These are phyloP conservation scores for Auricularia sp. DNA, from an alignment of 768 basidiomycete species.

Conservation along the genomic window DNA sequence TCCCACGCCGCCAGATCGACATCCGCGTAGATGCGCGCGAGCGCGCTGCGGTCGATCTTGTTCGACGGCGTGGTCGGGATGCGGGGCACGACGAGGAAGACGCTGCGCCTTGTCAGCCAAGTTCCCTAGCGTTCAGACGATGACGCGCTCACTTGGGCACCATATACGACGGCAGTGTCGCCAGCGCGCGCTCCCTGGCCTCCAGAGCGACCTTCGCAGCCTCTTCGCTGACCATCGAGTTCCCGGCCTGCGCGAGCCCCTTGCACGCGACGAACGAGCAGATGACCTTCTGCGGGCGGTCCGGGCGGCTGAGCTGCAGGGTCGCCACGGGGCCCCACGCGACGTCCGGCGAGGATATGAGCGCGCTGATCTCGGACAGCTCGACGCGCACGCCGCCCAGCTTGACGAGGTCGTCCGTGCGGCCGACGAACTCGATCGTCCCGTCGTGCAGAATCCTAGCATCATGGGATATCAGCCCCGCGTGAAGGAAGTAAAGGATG, in stretches of 20 bases:
- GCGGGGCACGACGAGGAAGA: neutral
- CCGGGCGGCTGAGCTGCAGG: neutral
- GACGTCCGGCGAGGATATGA: too few species aligned
- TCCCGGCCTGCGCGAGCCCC: neutral
- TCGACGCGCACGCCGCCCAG: neutral
- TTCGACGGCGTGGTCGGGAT: neutral
- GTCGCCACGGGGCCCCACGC: neutral
- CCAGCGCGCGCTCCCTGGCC: neutral
- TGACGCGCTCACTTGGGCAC: neutral
- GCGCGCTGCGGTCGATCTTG: neutral
- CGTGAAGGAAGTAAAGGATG: neutral
- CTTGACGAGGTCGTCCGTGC: constrained; percentile 2
- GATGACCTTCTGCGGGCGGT: neutral
- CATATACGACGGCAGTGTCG: neutral
- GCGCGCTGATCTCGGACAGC: too few species aligned
- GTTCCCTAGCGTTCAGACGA: neutral
- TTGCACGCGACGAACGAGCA: neutral
- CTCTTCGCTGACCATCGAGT: neutral
- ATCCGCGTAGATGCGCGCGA: neutral
- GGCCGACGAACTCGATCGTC: neutral
- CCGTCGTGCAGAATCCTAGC: neutral
- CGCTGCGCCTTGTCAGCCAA: neutral
- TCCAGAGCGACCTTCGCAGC: neutral
- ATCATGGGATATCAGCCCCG: neutral
- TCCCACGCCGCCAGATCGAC: neutral